Evolutionary conservation across 2,329 filamentous ascomycete species (phyloP), one percentile per base, ranked within the genome.

Genomic region (Fusarium sp.): DNA sequence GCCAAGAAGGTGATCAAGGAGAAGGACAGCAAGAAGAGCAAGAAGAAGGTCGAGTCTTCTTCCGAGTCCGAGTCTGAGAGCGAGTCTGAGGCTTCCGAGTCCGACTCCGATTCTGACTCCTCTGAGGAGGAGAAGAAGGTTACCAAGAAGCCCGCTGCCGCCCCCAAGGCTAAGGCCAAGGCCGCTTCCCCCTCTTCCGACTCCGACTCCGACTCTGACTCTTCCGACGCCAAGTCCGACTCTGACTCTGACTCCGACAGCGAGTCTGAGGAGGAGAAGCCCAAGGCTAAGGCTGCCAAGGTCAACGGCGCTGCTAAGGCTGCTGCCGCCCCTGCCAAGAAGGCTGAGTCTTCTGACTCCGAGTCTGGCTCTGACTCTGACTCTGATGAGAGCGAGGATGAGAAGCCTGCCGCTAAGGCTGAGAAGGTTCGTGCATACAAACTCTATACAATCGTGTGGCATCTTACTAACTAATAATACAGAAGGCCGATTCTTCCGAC

Each of bases 11-110:
- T 81, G 53, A 80, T 80, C 73, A 78, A 79, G 73, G 81, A 82
- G 75, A 78, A 79, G 73, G 82, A 82, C 72, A 76, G 77, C 44
- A 84, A 86, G 82, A 85, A 85, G 80, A 78, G 77, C 71, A 81
- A 83, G 75, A 82, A 83, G 77, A 78, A 79, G 35, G 71, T 70
- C 46, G 80, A 83, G 71, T 78, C 78, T 63, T 78, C 79, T 30
- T 73, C 73, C 48, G 80, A 83, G 72, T 76, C 79, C 53, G 80
- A 83, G 73, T 78, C 78, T 62, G 61, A 77, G 53, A 70, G 56
- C 50, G 80, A 83, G 72, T 76, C 79, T 58, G 80, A 83, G 74
- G 78, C 79, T 58, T 78, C 77, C 27, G 74, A 75, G 33, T 77
- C 78, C 20, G 75, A 77, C 68, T 75, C 73, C 13, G 78, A 78